Evolutionary conservation across 352 stramenopile genomes (phyloP), one percentile per base, ranked within the genome.

Genomic region (Lagenidium giganteum): DNA sequence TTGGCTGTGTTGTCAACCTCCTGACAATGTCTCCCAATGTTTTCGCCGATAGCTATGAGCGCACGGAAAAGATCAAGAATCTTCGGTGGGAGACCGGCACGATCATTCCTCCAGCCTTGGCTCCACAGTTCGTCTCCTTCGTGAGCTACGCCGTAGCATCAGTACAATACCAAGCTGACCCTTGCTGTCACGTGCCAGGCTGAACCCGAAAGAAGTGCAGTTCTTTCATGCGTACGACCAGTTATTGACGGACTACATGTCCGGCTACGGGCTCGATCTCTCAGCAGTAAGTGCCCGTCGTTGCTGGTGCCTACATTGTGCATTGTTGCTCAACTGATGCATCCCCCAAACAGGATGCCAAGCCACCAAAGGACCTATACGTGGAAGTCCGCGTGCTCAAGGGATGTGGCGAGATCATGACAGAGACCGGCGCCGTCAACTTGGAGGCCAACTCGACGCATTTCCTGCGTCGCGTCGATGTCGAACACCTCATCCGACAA

Each of bases 141-240:
- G 37, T 51, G 16, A 41, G 18, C 34, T 25, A 20, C 23, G 34
- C 34, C 12, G 5, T 41, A 11, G 38, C 23, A 23, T 39, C 5
- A 22, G 32, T 23, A 25, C n/a, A n/a, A 6, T 20, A n/a, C 42
- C 23, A 34, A 31, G 18, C 17, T 30, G 20, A 23, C 30, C 17
- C 13, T 9, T 42, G 8, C 21, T 51, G 18, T 42, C 8, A 30
- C 16, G 22, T 17, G 6, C 7, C 54, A 96, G 83, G 32, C 61
- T 96, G 32, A 88, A 77, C 43, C 69, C 80, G 34, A 67, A 64
- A 21, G 87, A 96, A 50, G 65, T 90, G 41, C 80, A 96, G 50
- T 93, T 96, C 52, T 95, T 96, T 58, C 83, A 95, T 57, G 63
- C 67, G 33, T 96, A 96, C 63, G 87, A 96, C 61, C 75, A 94